Conservation (phyloP, 1,284 basidiomycete genomes). For the Boletus smithii region DNA sequence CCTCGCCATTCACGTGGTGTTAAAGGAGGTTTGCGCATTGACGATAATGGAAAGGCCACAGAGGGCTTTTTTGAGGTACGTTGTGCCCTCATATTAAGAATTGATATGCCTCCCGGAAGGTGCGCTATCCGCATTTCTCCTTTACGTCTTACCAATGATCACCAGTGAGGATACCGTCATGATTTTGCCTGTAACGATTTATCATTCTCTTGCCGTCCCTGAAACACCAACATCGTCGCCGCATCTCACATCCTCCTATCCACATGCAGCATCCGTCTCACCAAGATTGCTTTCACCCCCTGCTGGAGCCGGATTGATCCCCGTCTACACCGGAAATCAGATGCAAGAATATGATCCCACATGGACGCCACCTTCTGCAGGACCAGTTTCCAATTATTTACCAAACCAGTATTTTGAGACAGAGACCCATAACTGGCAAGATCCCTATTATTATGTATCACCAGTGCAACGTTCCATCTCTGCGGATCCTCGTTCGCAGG, state of each 20-base stretch:
- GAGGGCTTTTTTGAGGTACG: conserved; percentile 63
- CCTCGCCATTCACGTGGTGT: conserved; percentile 60
- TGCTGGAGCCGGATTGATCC: conserved; percentile 8
- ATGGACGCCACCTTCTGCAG: conserved; percentile 6
- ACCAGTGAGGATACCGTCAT: conserved; percentile 65
- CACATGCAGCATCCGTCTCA: conserved; percentile 24
- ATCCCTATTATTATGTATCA: conserved; percentile 10
- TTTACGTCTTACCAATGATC: conserved; percentile 14
- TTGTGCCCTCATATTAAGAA: conserved; percentile 23
- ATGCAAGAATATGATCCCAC: conserved; percentile 10
- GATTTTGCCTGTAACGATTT: conserved; percentile 59
- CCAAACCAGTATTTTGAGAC: conserved; percentile 10
- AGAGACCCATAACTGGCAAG: conserved; percentile 20
- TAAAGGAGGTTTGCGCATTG: conserved; percentile 46
- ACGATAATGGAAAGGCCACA: conserved; percentile 37
- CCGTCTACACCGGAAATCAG: conserved; percentile 11
- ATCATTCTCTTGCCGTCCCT: conserved; percentile 57
- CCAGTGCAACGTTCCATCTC: conserved; percentile 23
- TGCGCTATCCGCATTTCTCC: conserved; percentile 13
- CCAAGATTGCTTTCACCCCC: conserved; percentile 20
- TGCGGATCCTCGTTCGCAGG: conserved; percentile 12
- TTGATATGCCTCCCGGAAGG: conserved; percentile 32
- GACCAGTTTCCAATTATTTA: conserved; percentile 5
- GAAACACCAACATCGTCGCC: conserved; percentile 34
- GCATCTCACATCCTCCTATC: conserved; percentile 14